Evolutionary conservation across 2,329 filamentous ascomycete genomes (phyloP).

Genomic region (Xylaria sp.): DNA sequence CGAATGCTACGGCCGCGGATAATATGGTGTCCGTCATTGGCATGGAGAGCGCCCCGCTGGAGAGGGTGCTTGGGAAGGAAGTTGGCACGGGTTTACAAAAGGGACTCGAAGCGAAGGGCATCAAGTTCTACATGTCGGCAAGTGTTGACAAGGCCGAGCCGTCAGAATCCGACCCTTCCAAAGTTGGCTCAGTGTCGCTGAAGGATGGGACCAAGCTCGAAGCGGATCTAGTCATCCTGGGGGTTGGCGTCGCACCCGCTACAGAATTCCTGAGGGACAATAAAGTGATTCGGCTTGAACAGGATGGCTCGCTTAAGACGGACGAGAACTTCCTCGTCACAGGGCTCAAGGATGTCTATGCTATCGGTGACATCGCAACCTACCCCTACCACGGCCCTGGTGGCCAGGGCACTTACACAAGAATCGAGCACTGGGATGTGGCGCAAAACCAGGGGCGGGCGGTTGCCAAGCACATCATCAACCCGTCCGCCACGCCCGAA

Average conservation of each 20-base stretch:
- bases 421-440: conserved; percentile 99
- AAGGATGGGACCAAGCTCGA: conserved; percentile 87
- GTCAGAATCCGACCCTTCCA: conserved; percentile 71
- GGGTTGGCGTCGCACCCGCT: conserved; percentile 87
- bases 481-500: conserved; percentile 69
- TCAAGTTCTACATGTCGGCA: conserved; percentile 87
- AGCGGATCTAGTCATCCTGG: conserved; percentile 91
- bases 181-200: conserved; percentile 82
- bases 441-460: conserved; percentile 90
- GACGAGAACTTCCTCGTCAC: conserved; percentile 82
- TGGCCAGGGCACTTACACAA: conserved; percentile 75
- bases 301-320: conserved; percentile 86
- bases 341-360: conserved; percentile 85
- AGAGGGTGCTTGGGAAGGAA: conserved; percentile 83
- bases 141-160: conserved; percentile 85
- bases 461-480: conserved; percentile 80
- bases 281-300: conserved; percentile 73
- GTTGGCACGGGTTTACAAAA: conserved; percentile 85
- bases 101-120: conserved; percentile 82
- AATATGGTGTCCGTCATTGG: conserved; percentile 90
- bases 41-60: conserved; percentile 86
- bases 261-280: conserved; percentile 85
- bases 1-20: conserved; percentile 80
- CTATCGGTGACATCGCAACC: conserved; percentile 93
- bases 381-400: conserved; percentile 95